Conservation (phyloP, 1,284 basidiomycete species). For the Tilletiopsis washingtonensis region DNA sequence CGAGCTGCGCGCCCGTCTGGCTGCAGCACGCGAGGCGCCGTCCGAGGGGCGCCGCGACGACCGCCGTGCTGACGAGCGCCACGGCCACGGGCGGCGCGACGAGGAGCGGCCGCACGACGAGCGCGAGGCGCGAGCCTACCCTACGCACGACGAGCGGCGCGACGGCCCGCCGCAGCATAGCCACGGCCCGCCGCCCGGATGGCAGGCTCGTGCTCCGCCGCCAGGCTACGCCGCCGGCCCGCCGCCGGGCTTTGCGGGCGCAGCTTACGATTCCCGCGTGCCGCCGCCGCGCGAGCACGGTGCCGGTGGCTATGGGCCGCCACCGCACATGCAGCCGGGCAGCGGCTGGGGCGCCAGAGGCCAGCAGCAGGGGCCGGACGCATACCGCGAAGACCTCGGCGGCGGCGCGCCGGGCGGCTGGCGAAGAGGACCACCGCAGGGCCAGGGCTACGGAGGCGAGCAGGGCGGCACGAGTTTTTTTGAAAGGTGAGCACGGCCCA, state of each 20-base stretch:
- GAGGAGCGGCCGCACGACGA: background rate
- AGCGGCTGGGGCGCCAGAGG: background rate
- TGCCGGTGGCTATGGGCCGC: no score
- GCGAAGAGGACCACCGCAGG: no score
- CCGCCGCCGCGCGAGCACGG: background rate
- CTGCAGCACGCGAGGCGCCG: background rate
- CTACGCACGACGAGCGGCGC: background rate
- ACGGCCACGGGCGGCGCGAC: background rate
- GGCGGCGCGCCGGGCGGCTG: background rate
- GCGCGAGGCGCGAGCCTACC: background rate
- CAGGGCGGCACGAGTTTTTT: background rate
- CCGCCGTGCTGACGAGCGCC: background rate
- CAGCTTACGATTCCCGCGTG: background rate
- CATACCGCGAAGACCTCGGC: no score
- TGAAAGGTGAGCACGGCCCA: background rate
- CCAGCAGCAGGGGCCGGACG: no score
- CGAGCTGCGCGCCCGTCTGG: background rate
- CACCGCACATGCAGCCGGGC: no score
- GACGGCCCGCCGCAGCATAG: background rate
- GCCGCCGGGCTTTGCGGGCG: background rate
- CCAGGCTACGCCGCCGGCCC: background rate
- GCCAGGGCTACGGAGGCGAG: no score
- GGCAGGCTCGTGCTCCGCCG: background rate
- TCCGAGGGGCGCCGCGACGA: background rate
- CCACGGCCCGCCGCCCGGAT: background rate